Percentiles rank a stretch among this genome's conserved stretches.
Evolutionary conservation across 2,329 filamentous ascomycete species (phyloP).

Genomic region (Colletotrichum caudatum): DNA sequence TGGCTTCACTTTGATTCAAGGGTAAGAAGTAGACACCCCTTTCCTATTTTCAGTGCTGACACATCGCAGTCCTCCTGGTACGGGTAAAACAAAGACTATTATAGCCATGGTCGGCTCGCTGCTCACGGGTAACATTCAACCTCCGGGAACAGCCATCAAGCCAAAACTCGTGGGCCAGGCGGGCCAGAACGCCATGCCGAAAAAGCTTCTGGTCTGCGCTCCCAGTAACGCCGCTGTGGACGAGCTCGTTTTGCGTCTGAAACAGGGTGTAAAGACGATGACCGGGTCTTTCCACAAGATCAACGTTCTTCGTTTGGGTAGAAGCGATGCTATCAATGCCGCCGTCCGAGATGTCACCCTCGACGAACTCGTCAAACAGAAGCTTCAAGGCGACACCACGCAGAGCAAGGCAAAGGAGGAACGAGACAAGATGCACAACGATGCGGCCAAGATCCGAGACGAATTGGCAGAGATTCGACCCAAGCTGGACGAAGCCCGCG

Average conservation of each 20-base stretch:
- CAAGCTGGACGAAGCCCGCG: constrained; percentile 75
- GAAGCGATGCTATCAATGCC: constrained; percentile 91
- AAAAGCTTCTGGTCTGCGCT: constrained; percentile 96
- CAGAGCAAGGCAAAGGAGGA: constrained; percentile 68
- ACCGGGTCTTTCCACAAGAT: constrained; percentile 80
- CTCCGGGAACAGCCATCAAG: constrained; percentile 52
- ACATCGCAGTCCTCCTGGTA: constrained; percentile 81
- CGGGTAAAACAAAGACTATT: constrained; percentile 98
- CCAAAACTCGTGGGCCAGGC: constrained; percentile 49
- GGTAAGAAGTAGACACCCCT: constrained; percentile 59
- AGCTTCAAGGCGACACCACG: constrained; percentile 71
- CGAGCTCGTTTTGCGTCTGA: constrained; percentile 92
- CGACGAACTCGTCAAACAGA: constrained; percentile 87
- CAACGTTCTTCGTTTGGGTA: constrained; percentile 89
- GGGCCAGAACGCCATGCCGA: constrained; percentile 60
- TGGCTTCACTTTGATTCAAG: constrained; percentile 96
- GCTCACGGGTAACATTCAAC: constrained; percentile 68
- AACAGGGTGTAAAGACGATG: constrained; percentile 83
- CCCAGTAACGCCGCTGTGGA: constrained; percentile 98
- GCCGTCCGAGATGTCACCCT: constrained; percentile 92
- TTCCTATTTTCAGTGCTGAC: constrained; percentile 48
- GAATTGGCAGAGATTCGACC: constrained; percentile 78
- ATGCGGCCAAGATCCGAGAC: constrained; percentile 79
- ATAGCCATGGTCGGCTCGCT: constrained; percentile 94
- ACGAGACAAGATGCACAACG: constrained; percentile 70